Base-by-base conservation (phyloP, 306 rosid species). In the Vigna radiata region DNA sequence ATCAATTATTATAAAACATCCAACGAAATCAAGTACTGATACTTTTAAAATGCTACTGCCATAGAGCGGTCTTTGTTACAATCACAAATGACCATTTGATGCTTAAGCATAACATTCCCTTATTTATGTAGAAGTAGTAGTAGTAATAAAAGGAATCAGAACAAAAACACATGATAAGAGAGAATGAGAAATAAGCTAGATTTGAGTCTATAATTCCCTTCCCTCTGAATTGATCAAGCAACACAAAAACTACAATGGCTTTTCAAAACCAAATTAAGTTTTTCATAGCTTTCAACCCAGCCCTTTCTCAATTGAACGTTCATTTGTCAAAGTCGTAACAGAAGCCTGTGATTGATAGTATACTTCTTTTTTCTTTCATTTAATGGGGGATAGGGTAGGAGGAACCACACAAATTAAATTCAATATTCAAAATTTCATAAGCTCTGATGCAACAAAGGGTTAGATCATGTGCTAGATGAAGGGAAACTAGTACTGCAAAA, bases 51-150 rank as follows among this genome's bases (percentile, higher is more conserved):
- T 31, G 48, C 13, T 69, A 43, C 17, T 19, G 14, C 14, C 18
- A 16, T 11, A 63, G 53, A 60, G 47, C 37, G 15, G 54, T 68
- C 66, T 58, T 37, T 23, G 1, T 46, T 33, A 56, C 65, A 54
- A 63, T 71, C 68, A 43, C 53, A 50, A 47, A 21, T 56, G 60
- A 60, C 21, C 69, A 50, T 27, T 36, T 70, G 23, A 50, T 55
- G 54, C 61, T 70, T 23, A 50, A 46, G 54, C 52, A 33, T 6
- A 37, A 17, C 47, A 12, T 70, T 16, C 19, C 14, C 14, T 23
- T 21, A 23, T 37, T 47, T 36, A 36, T 4, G 41, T 29, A 16
- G 5, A 29, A 9, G 4, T 4, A 23, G 8, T 41, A 54, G 11
- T 11, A 11, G 3, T 44, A 25, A 6, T 14, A 17, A 18, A 5